Evolutionary conservation across 345 rosid species (phyloP), one percentile per base, ranked within the genome.

Genomic region (Triadica sebifera): DNA sequence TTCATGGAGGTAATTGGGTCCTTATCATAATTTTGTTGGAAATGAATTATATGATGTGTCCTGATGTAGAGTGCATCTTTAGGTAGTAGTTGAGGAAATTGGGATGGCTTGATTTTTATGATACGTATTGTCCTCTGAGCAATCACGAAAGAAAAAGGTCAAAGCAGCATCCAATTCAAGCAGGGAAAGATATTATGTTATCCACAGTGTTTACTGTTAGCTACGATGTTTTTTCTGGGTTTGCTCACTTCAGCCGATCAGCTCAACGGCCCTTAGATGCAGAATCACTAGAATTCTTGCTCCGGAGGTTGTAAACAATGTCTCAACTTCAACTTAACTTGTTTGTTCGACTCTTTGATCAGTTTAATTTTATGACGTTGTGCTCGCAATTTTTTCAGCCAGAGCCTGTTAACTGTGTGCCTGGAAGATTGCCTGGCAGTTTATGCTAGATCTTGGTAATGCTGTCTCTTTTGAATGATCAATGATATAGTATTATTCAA

Each of bases 141-240:
- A 75, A 73, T 51, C 85, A 75, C 43, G 88, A 79, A 53, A 86
- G 84, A 64, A 85, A 81, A 75, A 83, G 87, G 74, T 80, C 84
- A 64, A 88, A 85, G 76, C 88, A 79, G 62, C 83, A 82, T 22
- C 64, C 84, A 46, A 78, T 80, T 74, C 94, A 88, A 77, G 94
- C 94, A 49, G 92, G 86, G 86, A 84, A 84, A 73, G 92, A 88
- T 75, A 87, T 90, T 50, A 80, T 88, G 59, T 75, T 90, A 37
- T 88, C 87, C n/a, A 69, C 81, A 17, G 83, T 88, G 37, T 88
- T 88, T 71, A 83, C 92, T 38, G 80, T 82, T 80, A 85, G 94
- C 83, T 88, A 90, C 78, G 92, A 90, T 61, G 87, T 87, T 75
- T 90, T 86, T 80, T 90, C 89, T 15, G 94, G 90, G 62, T 87